A percentile compares a stretch with the other conserved stretches of the same genome.
phyloP scores from a whole-genome alignment of 2,329 filamentous ascomycete species.

The Botryosphaeria dothidea region DNA sequence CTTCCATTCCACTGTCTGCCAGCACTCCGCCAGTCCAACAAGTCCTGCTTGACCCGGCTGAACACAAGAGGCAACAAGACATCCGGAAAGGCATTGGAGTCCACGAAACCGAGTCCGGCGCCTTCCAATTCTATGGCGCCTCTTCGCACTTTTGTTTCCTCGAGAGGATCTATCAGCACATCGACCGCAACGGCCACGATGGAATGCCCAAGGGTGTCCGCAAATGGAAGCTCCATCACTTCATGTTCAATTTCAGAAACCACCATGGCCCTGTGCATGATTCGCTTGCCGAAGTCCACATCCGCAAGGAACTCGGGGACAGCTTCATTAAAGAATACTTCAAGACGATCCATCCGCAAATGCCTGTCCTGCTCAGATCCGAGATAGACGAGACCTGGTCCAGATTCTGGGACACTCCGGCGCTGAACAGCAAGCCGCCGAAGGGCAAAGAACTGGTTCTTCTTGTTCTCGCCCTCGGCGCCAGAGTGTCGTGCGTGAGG shows the following conservation, averaged over 20 bases:
- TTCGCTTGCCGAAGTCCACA: neutral
- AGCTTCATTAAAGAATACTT: neutral
- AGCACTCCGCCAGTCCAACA: neutral
- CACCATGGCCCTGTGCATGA: neutral
- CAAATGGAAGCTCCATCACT: neutral
- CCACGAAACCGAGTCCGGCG: neutral
- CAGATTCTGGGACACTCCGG: constrained; percentile 22
- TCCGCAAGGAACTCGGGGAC: constrained; percentile 1
- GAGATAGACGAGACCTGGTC: constrained; percentile 45
- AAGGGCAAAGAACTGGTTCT: constrained; percentile 35
- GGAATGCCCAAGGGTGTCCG: neutral
- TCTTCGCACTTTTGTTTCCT: neutral
- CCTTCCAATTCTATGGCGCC: constrained; percentile 1
- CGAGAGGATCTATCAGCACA: neutral
- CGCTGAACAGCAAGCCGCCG: constrained; percentile 26
- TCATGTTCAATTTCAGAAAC: neutral
- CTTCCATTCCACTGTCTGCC: neutral
- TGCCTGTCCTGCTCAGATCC: constrained; percentile 33
- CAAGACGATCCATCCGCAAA: neutral
- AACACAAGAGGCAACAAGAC: neutral
- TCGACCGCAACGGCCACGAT: neutral
- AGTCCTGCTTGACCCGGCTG: neutral
- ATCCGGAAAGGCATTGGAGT: constrained; percentile 1
- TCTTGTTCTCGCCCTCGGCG: constrained; percentile 35
- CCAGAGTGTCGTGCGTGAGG: constrained; percentile 55